phyloP scores from a whole-genome alignment of 2,329 filamentous ascomycete species.

The Trichoderma brevicompactum region DNA sequence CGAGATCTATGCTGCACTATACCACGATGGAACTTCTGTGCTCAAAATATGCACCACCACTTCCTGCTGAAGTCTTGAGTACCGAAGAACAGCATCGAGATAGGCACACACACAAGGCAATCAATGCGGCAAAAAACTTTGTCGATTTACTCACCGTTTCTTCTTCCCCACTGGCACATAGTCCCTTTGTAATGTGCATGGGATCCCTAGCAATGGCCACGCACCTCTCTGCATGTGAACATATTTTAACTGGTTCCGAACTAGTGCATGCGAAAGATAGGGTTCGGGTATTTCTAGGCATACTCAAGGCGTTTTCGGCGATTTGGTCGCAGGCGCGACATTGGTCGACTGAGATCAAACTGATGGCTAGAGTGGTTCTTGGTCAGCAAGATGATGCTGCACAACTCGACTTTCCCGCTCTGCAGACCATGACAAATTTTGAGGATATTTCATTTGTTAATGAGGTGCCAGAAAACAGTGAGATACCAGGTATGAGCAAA shows the following conservation, averaged over 20 bases:
- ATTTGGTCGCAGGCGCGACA: constrained; percentile 32
- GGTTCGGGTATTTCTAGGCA: constrained; percentile 32
- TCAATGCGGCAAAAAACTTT: constrained; percentile 28
- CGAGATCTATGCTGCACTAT: constrained; percentile 31
- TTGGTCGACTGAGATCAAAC: constrained; percentile 30
- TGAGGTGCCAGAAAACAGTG: background rate
- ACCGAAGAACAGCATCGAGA: constrained; percentile 29
- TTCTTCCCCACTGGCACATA: constrained; percentile 29
- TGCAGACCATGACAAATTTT: background rate
- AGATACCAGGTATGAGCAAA: background rate
- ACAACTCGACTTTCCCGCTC: background rate
- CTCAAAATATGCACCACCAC: constrained; percentile 32
- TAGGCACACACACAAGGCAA: constrained; percentile 31
- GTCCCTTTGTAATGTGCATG: constrained; percentile 34
- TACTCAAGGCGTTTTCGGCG: constrained; percentile 29
- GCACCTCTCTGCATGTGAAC: constrained; percentile 31
- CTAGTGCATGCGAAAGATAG: constrained; percentile 27
- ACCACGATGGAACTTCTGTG: constrained; percentile 33
- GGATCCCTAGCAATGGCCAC: constrained; percentile 32
- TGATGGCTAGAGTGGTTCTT: constrained; percentile 30
- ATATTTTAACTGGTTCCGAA: constrained; percentile 23
- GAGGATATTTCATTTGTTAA: background rate
- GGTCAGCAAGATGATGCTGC: background rate
- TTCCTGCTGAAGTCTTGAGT: constrained; percentile 28
- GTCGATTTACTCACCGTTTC: constrained; percentile 31